A percentile compares a stretch with the other conserved stretches of the same genome.
These are phyloP conservation scores for Kazachstania sp. DNA, from an alignment of 1,139 yeast species.

Conservation along the genomic window DNA sequence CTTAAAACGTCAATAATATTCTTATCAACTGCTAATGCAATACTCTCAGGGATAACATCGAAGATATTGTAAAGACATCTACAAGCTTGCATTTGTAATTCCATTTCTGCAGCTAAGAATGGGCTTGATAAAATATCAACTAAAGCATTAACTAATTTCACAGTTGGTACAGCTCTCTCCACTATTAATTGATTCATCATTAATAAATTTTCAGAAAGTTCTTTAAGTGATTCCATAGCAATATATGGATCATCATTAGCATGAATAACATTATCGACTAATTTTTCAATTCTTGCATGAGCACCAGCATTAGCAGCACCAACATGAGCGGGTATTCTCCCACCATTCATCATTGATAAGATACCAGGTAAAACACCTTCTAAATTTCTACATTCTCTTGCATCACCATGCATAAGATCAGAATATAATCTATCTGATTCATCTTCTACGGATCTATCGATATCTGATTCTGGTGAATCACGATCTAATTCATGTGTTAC, in stretches of 20 bases:
- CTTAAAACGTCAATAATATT: conserved; percentile 64
- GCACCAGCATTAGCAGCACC: conserved; percentile 7
- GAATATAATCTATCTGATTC: no score
- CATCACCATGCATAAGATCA: no score
- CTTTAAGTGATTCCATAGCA: conserved; percentile 53
- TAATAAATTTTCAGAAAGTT: conserved; percentile 51
- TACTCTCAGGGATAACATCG: conserved; percentile 65
- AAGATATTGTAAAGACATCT: conserved; percentile 75
- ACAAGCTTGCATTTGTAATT: conserved; percentile 74
- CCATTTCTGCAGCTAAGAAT: conserved; percentile 54
- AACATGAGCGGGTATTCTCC: conserved; percentile 8
- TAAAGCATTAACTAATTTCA: conserved; percentile 46
- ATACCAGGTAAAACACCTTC: conserved; percentile 34
- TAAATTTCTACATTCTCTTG: conserved; percentile 4
- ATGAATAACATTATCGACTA: conserved; percentile 26
- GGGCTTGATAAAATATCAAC: conserved; percentile 55
- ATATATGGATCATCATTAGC: conserved; percentile 38
- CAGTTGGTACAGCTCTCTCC: conserved; percentile 58
- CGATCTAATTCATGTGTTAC: conserved; percentile 13
- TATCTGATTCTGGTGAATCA: conserved; percentile 9
- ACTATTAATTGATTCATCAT: conserved; percentile 63
- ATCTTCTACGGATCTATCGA: conserved; percentile 13
- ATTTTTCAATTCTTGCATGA: conserved; percentile 16
- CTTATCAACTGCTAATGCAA: conserved; percentile 54
- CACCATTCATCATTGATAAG: conserved; percentile 34